A percentile compares a stretch with the other conserved stretches of the same genome.
phyloP scores from a whole-genome alignment of 768 basidiomycete genomes.

The Hortiboletus flavorubellus region DNA sequence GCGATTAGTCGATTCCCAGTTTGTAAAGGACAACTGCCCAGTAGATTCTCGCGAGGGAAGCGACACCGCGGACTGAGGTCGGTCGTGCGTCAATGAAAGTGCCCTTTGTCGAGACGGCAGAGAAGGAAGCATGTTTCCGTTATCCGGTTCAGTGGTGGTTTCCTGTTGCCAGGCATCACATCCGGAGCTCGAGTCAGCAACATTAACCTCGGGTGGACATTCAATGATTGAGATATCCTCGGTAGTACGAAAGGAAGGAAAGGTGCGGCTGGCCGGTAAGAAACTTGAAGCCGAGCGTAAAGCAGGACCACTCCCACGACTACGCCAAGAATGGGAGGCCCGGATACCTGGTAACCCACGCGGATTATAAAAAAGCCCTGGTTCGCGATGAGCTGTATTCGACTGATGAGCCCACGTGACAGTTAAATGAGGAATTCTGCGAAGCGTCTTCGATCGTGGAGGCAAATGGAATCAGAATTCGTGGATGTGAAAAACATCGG shows the following conservation, averaged over 20 bases:
- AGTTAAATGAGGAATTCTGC: slow-evolving; percentile 64
- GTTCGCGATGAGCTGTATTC: slow-evolving; percentile 14
- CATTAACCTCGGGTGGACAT: not conserved
- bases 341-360: slow-evolving; percentile 8
- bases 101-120: slow-evolving; percentile 28
- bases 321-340: slow-evolving; percentile 20
- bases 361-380: slow-evolving; percentile 9
- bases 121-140: slow-evolving; percentile 2
- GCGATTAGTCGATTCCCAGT: slow-evolving; percentile 25
- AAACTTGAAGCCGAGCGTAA: slow-evolving; percentile 15
- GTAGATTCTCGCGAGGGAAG: slow-evolving; percentile 29
- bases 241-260: slow-evolving; percentile 7
- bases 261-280: slow-evolving; percentile 17
- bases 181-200: not conserved
- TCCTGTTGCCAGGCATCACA: slow-evolving; percentile 18
- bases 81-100: slow-evolving; percentile 27
- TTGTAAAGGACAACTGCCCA: slow-evolving; percentile 25
- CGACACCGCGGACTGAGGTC: slow-evolving; percentile 14
- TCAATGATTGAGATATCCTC: not conserved
- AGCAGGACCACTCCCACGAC: slow-evolving; percentile 3
- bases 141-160: not conserved
- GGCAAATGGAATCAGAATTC: not conserved
- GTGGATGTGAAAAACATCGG: not conserved
- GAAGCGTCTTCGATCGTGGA: slow-evolving; percentile 51
- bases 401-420: slow-evolving; percentile 81